These are phyloP conservation scores for Ceratocystis alfenasii DNA, from an alignment of 2,329 filamentous ascomycete species.

Conservation along the genomic window DNA sequence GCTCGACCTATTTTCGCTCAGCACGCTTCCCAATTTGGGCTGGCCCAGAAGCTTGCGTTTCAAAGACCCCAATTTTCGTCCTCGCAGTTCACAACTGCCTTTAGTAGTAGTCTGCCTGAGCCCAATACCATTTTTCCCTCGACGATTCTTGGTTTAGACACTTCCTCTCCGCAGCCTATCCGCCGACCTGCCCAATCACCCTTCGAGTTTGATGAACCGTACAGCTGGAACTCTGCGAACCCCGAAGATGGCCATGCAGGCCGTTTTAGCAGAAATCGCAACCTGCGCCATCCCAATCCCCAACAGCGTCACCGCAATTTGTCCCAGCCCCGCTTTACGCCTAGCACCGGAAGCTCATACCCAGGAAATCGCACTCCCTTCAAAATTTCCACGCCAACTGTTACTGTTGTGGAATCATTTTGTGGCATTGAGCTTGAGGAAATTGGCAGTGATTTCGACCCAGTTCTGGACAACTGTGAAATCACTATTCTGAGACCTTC, in stretches of 20 bases:
- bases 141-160: not conserved
- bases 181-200: constrained; percentile 12
- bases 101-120: constrained; percentile 9
- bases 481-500: constrained; percentile 11
- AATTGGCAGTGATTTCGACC: constrained; percentile 1
- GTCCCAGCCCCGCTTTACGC: constrained; percentile 6
- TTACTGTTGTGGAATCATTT: constrained; percentile 5
- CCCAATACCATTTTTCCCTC: constrained; percentile 5
- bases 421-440: constrained; percentile 4
- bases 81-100: not conserved
- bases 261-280: not conserved
- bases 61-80: not conserved
- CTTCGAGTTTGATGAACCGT: constrained; percentile 16
- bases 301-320: constrained; percentile 8
- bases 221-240: constrained; percentile 12
- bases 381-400: not conserved
- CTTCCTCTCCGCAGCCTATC: constrained; percentile 10
- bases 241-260: not conserved
- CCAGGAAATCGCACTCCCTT: not conserved
- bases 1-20: constrained; percentile 2
- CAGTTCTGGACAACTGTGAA: not conserved
- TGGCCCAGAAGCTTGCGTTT: not conserved
- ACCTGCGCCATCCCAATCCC: not conserved
- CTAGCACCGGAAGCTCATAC: constrained; percentile 7
- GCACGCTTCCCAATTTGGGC: not conserved